These are phyloP conservation scores for Solanum hybrid DNA, from an alignment of 305 asterid genomes.

Conservation along the genomic window DNA sequence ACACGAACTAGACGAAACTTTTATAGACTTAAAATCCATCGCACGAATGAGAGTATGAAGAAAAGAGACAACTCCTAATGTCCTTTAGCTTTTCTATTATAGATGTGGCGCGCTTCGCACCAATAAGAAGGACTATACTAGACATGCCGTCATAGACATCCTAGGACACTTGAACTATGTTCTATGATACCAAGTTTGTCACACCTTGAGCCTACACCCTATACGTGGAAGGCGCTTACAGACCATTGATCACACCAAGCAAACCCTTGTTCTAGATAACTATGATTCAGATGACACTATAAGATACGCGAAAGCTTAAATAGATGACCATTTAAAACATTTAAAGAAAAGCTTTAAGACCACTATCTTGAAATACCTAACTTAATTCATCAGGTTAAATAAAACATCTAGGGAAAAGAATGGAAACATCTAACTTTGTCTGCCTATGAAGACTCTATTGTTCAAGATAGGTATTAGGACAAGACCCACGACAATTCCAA, in stretches of 20 bases:
- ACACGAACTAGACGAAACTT: neutral
- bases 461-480: no score
- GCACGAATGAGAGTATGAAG: neutral
- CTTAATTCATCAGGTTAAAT: neutral
- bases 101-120: neutral
- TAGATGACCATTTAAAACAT: neutral
- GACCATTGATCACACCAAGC: neutral
- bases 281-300: neutral
- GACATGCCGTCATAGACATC: no score
- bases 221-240: neutral
- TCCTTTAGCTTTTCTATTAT: neutral
- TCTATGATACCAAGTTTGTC: neutral
- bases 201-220: neutral
- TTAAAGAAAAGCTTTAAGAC: no score
- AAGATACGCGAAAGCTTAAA: neutral
- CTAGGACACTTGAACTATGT: neutral
- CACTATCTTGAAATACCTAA: neutral
- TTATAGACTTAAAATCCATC: neutral
- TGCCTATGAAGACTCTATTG: no score
- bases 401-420: no score
- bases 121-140: neutral
- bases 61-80: neutral
- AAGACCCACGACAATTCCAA: no score
- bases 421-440: no score
- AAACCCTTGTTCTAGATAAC: neutral